A percentile compares a stretch with the other conserved stretches of the same genome.
phyloP scores from a whole-genome alignment of 2,329 filamentous ascomycete genomes.

The Akanthomyces uredinophilus region DNA sequence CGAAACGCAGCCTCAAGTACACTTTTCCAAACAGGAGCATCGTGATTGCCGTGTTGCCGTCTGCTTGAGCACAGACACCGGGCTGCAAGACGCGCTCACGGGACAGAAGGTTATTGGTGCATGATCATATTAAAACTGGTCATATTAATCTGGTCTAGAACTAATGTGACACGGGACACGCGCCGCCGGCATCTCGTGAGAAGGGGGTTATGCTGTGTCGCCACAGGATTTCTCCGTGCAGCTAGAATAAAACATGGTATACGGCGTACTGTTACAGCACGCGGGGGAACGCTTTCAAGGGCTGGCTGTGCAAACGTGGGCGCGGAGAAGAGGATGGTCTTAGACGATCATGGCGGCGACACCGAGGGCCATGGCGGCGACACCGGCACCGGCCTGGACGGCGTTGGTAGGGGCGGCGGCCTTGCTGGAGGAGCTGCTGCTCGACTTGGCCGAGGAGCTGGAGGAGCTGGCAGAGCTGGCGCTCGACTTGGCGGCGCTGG shows the following conservation, averaged over 20 bases:
- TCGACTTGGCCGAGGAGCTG: neutral
- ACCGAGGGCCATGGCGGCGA: constrained; percentile 3
- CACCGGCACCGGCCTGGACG: neutral
- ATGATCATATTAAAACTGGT: neutral
- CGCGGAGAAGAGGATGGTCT: neutral
- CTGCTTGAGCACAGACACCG: too few species aligned
- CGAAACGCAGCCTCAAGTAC: too few species aligned
- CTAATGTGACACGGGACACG: neutral
- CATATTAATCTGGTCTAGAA: neutral
- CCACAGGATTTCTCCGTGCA: neutral
- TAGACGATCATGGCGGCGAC: constrained; percentile 7
- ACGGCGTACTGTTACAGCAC: neutral
- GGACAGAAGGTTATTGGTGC: too few species aligned
- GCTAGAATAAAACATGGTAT: neutral
- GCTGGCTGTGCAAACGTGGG: too few species aligned
- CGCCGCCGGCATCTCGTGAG: neutral
- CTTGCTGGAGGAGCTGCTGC: neutral
- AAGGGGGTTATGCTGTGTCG: neutral
- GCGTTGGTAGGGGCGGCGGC: constrained; percentile 2
- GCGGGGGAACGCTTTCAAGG: too few species aligned
- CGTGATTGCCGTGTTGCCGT: too few species aligned
- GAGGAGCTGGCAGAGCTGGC: neutral
- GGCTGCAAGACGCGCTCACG: too few species aligned
- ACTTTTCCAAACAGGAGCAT: too few species aligned
- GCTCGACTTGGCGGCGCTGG: neutral